These are phyloP conservation scores for Miamiensis avidus DNA, from an alignment of 169 alveolate species.

Conservation along the genomic window DNA sequence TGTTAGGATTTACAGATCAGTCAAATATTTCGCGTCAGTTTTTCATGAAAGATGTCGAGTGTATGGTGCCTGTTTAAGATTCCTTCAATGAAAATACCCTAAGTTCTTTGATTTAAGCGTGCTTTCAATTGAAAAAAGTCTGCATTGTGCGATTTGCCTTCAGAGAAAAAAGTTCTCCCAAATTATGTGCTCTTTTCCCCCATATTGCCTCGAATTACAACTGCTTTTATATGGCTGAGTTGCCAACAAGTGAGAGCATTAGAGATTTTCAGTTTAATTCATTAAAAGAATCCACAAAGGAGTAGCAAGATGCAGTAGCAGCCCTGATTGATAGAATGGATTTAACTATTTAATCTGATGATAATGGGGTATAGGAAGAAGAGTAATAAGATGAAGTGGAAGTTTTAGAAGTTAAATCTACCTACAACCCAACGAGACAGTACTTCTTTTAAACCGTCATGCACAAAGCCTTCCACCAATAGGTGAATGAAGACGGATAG, in stretches of 20 bases:
- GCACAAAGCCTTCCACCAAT: neutral
- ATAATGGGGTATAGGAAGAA: neutral
- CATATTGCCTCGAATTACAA: neutral
- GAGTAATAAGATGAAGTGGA: neutral
- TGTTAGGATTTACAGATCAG: conserved; percentile 76
- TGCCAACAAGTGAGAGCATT: neutral
- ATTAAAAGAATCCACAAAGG: neutral
- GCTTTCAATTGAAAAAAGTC: neutral
- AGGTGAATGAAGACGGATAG: neutral
- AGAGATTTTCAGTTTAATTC: conserved; percentile 9
- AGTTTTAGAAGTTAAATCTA: neutral
- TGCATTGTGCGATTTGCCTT: neutral
- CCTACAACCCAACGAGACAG: neutral
- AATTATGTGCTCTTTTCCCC: conserved; percentile 4
- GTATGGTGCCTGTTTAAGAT: conserved; percentile 64
- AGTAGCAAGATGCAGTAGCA: neutral
- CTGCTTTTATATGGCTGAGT: conserved; percentile 3
- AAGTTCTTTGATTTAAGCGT: neutral
- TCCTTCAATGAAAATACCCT: neutral
- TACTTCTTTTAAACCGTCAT: neutral
- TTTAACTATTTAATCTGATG: neutral
- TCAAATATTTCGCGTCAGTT: conserved; percentile 73
- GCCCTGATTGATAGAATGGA: conserved; percentile 3
- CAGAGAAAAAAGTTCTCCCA: neutral
- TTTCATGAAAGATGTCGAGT: conserved; percentile 76